Base-by-base conservation (phyloP, 1,139 yeast species). In the Taphrina confusa region DNA sequence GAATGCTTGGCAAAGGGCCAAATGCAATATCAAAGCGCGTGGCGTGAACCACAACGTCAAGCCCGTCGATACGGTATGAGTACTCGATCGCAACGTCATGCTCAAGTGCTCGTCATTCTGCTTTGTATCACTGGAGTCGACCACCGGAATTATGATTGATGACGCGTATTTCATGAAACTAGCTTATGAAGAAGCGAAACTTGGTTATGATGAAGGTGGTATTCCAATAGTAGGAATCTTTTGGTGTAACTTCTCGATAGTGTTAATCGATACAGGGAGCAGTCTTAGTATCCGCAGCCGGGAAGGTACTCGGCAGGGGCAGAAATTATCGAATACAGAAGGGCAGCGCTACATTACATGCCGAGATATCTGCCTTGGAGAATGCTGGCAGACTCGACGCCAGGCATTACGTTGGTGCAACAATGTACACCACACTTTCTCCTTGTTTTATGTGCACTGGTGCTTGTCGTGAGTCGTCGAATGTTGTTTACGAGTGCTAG, bases 361-460 rank as follows among this genome's bases (percentile, higher is more conserved):
- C 52, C 5, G 52, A 47, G 14, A 47, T 47, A 14, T 31, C 52
- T 12, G 52, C 52, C 8, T 31, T 47, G 18, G 52, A 47, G 31
- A 34, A 47, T 47, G 52, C 52, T 18, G 52, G 52, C 5, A 27
- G 52, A 33, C 30, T 47, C 2, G 27, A 18, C 9, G 52, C 52
- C 31, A 34, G 14, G 12, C 12, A 18, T 6, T 47, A 47, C 30
- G 12, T 18, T 16, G 52, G 52, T 5, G 40, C 52, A 18, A 47
- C 52, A 16, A 47, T 47, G 52, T 47, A 47, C 40, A 47, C 52
- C 5, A 47, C 52, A 4, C 14, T 47, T 9, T 47, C 52, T 33
- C 52, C 52, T 5, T 47, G 52, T 22, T 28, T 20, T n/a, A 47
- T 47, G 52, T 47, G 52, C 22, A 33, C 52, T 28, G 52, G 52